Conservation (phyloP, 2,329 filamentous ascomycete species). For the Fusarium austroafricanum region DNA sequence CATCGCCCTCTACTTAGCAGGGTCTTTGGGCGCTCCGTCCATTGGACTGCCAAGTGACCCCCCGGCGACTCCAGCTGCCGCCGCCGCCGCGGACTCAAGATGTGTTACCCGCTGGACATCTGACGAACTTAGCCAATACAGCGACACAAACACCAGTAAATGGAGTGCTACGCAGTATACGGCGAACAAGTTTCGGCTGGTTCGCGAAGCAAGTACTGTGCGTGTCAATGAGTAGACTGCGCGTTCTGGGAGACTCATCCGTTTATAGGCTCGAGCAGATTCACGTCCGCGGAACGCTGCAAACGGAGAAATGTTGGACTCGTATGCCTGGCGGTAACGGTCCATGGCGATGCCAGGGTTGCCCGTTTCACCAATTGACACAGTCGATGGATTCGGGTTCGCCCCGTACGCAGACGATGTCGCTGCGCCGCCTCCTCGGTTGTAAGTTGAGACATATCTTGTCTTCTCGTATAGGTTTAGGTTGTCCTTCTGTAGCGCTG, state of each 20-base stretch:
- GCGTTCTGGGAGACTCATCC: slow-evolving; percentile 92
- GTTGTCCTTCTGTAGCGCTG: slow-evolving; percentile 95
- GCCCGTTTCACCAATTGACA: slow-evolving; percentile 67
- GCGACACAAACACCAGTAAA: slow-evolving; percentile 83
- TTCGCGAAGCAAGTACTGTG: slow-evolving; percentile 89
- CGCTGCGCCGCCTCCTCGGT: slow-evolving; percentile 71
- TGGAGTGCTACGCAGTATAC: slow-evolving; percentile 91
- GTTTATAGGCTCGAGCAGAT: slow-evolving; percentile 87
- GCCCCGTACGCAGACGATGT: slow-evolving; percentile 74
- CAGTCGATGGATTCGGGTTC: slow-evolving; percentile 81
- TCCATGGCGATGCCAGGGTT: slow-evolving; percentile 77
- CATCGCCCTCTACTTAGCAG: slow-evolving; percentile 39
- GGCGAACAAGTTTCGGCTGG: slow-evolving; percentile 93
- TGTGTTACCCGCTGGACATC: slow-evolving; percentile 73
- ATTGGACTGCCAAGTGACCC: slow-evolving; percentile 47
- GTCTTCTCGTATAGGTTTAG: slow-evolving; percentile 97
- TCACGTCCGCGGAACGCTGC: slow-evolving; percentile 96
- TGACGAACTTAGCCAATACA: slow-evolving; percentile 83
- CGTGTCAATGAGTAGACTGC: slow-evolving; percentile 91
- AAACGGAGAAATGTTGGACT: slow-evolving; percentile 95
- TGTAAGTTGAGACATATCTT: slow-evolving; percentile 94
- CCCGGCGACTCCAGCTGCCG: slow-evolving; percentile 58
- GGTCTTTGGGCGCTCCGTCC: slow-evolving; percentile 44
- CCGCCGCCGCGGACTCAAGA: slow-evolving; percentile 61
- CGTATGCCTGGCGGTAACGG: slow-evolving; percentile 91